Evolutionary conservation across 352 stramenopile species (phyloP).

Genomic region (Phytophthora aleatoria): DNA sequence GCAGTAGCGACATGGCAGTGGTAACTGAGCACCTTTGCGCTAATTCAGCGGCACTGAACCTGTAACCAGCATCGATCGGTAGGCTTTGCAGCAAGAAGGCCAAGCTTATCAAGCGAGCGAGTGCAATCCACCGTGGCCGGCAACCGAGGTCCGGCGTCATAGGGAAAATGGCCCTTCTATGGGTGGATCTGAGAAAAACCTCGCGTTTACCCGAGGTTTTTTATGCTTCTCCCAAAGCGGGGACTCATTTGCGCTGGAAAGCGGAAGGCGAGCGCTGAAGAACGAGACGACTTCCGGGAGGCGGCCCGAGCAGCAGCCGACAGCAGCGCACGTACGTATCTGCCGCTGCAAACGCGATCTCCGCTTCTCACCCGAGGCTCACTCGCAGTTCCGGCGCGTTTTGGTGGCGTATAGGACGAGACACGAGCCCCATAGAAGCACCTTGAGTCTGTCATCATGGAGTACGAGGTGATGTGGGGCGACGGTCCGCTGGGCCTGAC

Average conservation of each 20-base stretch:
- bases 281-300: slow-evolving; percentile 17
- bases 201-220: slow-evolving; percentile 24
- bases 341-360: slow-evolving; percentile 6
- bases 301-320: slow-evolving; percentile 12
- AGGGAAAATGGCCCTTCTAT: slow-evolving; percentile 6
- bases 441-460: slow-evolving; percentile 44
- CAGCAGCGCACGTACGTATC: slow-evolving; percentile 19
- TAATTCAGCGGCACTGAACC: neutral
- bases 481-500: slow-evolving; percentile 83
- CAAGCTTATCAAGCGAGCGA: slow-evolving; percentile 1
- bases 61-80: neutral
- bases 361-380: neutral
- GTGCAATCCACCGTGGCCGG: slow-evolving; percentile 17
- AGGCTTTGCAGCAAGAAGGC: slow-evolving; percentile 1
- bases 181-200: slow-evolving; percentile 20
- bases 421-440: neutral
- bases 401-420: slow-evolving; percentile 14
- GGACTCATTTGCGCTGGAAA: slow-evolving; percentile 36
- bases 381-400: slow-evolving; percentile 7
- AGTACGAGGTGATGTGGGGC: slow-evolving; percentile 89
- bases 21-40: neutral
- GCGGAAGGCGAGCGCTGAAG: slow-evolving; percentile 27
- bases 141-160: slow-evolving; percentile 13
- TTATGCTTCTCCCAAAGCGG: slow-evolving; percentile 26
- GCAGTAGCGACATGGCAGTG: neutral